Conservation (phyloP, 192 early-diverging fungal genomes). For the Geranomyces variabilis region DNA sequence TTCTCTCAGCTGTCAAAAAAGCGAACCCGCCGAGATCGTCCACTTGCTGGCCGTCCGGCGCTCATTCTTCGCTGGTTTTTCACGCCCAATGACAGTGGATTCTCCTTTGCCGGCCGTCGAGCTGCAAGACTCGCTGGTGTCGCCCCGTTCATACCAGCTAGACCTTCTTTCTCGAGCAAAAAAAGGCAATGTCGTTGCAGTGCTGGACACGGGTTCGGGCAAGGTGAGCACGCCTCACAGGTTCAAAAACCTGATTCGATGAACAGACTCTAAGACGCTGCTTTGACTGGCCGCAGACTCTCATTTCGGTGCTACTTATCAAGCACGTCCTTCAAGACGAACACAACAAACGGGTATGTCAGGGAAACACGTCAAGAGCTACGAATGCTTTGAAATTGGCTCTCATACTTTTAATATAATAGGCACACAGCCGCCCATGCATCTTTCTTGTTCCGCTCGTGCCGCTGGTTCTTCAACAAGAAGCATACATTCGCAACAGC, state of each 20-base stretch:
- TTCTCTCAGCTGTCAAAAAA: no score
- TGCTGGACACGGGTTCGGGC: conserved; percentile 90
- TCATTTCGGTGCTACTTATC: conserved; percentile 23
- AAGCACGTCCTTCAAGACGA: conserved; percentile 10
- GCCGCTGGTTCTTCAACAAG: conserved; percentile 85
- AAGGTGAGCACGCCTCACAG: conserved; percentile 49
- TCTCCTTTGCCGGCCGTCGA: no score
- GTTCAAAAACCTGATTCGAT: background rate
- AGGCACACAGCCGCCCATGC: conserved; percentile 8
- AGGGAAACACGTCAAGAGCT: no score
- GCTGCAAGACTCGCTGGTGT: no score
- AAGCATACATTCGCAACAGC: conserved; percentile 73
- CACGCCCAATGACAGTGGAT: no score
- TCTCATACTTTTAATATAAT: no score
- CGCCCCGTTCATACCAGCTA: conserved; percentile 61
- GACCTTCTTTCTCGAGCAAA: conserved; percentile 69
- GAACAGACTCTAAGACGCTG: background rate
- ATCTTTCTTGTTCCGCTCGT: conserved; percentile 86
- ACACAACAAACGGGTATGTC: background rate
- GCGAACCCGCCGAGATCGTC: no score
- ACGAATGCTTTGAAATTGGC: no score
- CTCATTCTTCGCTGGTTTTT: no score
- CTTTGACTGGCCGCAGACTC: conserved; percentile 3
- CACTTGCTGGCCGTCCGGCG: no score
- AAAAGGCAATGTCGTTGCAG: conserved; percentile 78